Base-by-base conservation (phyloP, 257 asterid genomes). In the Solanum pimpinellifolium region DNA sequence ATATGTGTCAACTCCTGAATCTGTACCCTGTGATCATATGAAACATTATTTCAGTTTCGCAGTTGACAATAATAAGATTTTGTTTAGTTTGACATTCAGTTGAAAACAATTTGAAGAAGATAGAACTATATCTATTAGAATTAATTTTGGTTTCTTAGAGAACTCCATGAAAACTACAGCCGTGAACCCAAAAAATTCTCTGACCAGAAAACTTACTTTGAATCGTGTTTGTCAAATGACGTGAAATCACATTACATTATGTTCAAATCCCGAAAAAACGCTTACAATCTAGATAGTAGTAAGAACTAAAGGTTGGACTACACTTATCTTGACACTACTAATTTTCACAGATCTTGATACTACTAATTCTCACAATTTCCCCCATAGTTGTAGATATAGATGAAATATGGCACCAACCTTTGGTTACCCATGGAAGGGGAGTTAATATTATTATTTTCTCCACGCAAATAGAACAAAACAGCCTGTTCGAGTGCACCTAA, bases 1-100 rank as follows among this genome's bases (percentile, higher is more conserved):
- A 89, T 93, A 97, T 13, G 99, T 97, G 89, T 97, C 99, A 87
- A 97, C 97, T 83, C 99, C 99, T 69, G 94, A 90, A 90, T 95
- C 98, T 20, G 95, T 93, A 83, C 96, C 97, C 99, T 97, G 93
- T 31, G 7, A 49, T 27, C 77, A 83, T 14, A 86, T 47, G 56
- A 83, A 76, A 7, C 70, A 69, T 11, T 39, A 68, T 81, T 27
- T 42, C 12, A 76, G 35, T 42, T 1, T 76, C 12, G 13, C 56
- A 23, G 83, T 39, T 74, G 1, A 74, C 52, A 11, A 78, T 2
- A 46, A 78, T 3, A 78, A 78, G 39, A 9, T 78, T 27, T 27
- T 0, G 0, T n/a, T 77, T 4, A 44, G 84, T 77, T 44, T 7
- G 84, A 29, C 84, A 44, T 29, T 44, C 60, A 9, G 15, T 25